Evolutionary conservation across 1,139 yeast species (phyloP).

Genomic region (Hansenula anomala): DNA sequence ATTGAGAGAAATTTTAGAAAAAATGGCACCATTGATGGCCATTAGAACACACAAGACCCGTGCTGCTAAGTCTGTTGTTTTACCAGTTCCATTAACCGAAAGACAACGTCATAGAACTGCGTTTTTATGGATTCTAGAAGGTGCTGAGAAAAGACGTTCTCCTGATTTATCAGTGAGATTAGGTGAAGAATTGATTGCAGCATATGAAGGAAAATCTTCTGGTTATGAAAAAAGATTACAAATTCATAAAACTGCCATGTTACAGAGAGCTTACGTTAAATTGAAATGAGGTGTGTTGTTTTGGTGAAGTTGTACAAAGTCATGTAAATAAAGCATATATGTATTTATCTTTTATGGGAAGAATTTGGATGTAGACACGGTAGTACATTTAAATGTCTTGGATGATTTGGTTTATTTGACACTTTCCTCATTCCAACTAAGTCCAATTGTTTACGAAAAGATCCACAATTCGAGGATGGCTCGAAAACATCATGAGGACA

Average conservation of each 20-base stretch:
- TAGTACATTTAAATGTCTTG: too few species aligned
- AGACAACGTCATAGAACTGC: constrained; percentile 86
- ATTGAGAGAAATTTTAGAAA: constrained; percentile 70
- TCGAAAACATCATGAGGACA: too few species aligned
- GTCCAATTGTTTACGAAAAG: too few species aligned
- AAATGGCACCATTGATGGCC: constrained; percentile 80
- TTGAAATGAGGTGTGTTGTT: constrained; percentile 25
- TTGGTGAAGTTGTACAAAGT: not conserved
- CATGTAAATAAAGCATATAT: constrained; percentile 1
- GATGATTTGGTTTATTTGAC: too few species aligned
- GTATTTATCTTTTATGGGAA: not conserved
- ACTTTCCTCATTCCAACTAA: too few species aligned
- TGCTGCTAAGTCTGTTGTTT: constrained; percentile 73
- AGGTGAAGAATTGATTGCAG: constrained; percentile 82
- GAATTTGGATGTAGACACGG: not conserved
- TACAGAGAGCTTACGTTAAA: constrained; percentile 69
- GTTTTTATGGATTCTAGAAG: constrained; percentile 85
- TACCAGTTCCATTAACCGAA: constrained; percentile 78
- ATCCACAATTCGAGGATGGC: too few species aligned
- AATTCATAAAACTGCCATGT: constrained; percentile 82
- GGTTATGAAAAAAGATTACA: constrained; percentile 81
- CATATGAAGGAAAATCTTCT: constrained; percentile 72
- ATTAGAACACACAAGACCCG: constrained; percentile 80
- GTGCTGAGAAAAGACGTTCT: constrained; percentile 73
- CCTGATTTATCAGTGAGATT: constrained; percentile 82